phyloP scores from a whole-genome alignment of 768 basidiomycete species.

The Suillus occidentalis region DNA sequence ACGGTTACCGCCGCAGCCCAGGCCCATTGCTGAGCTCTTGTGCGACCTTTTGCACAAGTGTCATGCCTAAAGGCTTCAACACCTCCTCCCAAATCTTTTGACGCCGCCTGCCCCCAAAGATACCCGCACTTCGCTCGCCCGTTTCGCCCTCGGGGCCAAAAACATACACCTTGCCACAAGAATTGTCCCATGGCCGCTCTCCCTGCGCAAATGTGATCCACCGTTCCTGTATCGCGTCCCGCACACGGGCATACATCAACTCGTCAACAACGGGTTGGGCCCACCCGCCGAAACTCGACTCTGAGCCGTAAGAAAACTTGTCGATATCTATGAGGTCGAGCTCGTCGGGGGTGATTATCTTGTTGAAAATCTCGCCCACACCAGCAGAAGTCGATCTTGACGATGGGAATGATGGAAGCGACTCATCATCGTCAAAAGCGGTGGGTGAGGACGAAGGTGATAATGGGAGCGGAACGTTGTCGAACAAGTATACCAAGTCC shows the following conservation, averaged over 20 bases:
- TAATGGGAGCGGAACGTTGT: conserved; percentile 62
- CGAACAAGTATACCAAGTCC: conserved; percentile 78
- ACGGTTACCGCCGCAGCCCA: conserved; percentile 20
- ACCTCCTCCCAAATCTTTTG: conserved; percentile 61
- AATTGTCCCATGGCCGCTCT: conserved; percentile 65
- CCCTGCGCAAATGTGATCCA: conserved; percentile 80
- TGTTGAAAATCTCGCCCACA: conserved; percentile 15
- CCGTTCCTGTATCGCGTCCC: conserved; percentile 68
- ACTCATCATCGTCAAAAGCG: conserved; percentile 35
- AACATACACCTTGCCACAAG: conserved; percentile 62
- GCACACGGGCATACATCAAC: conserved; percentile 64
- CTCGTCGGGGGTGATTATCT: conserved; percentile 24
- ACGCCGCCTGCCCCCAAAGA: conserved; percentile 67
- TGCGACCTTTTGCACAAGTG: conserved; percentile 71
- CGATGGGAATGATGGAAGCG: conserved; percentile 29
- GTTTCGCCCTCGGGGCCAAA: conserved; percentile 84
- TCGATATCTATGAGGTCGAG: conserved; percentile 27
- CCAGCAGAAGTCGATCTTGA: conserved; percentile 27
- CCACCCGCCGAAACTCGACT: conserved; percentile 45
- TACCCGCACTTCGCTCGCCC: conserved; percentile 63
- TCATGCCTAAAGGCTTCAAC: conserved; percentile 65
- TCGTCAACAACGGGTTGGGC: conserved; percentile 58
- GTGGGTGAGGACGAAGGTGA: conserved; percentile 33
- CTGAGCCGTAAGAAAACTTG: conserved; percentile 16
- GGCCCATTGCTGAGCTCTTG: conserved; percentile 75